These are phyloP conservation scores for Plicaturopsis crispa DNA, from an alignment of 768 basidiomycete genomes.

Conservation along the genomic window DNA sequence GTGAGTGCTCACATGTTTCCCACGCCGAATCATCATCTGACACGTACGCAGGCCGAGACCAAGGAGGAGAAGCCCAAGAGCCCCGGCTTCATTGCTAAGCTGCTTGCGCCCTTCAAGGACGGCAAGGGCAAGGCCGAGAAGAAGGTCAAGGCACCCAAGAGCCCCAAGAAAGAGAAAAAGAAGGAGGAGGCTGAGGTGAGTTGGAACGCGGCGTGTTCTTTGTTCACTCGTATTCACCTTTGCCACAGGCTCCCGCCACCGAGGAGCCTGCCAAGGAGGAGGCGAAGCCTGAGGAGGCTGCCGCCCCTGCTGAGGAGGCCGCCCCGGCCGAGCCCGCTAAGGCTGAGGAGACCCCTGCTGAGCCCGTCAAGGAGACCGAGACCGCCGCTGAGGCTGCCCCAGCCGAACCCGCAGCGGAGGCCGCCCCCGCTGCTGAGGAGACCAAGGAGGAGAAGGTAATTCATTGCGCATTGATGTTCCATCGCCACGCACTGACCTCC, in stretches of 20 bases:
- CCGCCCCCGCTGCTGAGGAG: slow-evolving; percentile 26
- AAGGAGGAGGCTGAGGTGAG: slow-evolving; percentile 60
- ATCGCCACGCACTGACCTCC: background rate
- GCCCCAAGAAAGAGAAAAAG: slow-evolving; percentile 79
- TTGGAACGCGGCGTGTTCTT: slow-evolving; percentile 3
- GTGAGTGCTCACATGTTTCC: slow-evolving; percentile 15
- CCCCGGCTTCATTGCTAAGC: slow-evolving; percentile 66
- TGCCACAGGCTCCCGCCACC: slow-evolving; percentile 16
- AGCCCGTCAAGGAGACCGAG: slow-evolving; percentile 41
- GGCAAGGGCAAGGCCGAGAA: slow-evolving; percentile 46
- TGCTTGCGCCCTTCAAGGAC: slow-evolving; percentile 73
- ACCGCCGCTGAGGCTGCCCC: slow-evolving; percentile 24
- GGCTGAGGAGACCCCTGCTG: slow-evolving; percentile 24
- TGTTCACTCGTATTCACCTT: slow-evolving; percentile 1
- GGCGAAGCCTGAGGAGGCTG: slow-evolving; percentile 16
- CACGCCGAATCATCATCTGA: slow-evolving; percentile 20
- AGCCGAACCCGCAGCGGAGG: slow-evolving; percentile 25
- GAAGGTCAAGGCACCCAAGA: slow-evolving; percentile 62
- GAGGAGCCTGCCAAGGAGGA: slow-evolving; percentile 33
- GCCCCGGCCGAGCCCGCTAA: slow-evolving; percentile 24
- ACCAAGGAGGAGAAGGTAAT: slow-evolving; percentile 63
- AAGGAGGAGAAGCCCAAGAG: slow-evolving; percentile 80
- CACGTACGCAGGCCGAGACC: slow-evolving; percentile 32
- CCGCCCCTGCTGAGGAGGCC: slow-evolving; percentile 29
- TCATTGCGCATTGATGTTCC: slow-evolving; percentile 2